These are phyloP conservation scores for Paramecium biaurelia DNA, from an alignment of 73 alveolate genomes.

Conservation along the genomic window DNA sequence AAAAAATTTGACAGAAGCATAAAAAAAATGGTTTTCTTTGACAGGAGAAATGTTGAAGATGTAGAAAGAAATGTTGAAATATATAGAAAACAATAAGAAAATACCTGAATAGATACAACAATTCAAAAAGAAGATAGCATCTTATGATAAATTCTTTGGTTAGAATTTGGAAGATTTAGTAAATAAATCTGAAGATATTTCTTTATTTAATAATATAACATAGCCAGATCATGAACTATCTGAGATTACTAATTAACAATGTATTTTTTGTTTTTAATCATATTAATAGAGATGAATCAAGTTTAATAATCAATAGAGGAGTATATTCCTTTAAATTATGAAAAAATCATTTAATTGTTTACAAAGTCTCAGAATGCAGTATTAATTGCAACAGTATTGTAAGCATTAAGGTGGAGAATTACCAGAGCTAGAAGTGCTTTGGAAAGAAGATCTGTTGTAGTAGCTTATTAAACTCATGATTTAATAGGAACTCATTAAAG, in stretches of 20 bases:
- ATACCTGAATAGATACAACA: slow-evolving; percentile 55
- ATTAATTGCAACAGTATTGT: slow-evolving; percentile 74
- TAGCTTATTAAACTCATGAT: slow-evolving; percentile 73
- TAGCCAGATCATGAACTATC: background rate
- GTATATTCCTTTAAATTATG: slow-evolving; percentile 66
- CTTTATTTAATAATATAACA: slow-evolving; percentile 59
- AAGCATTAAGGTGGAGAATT: slow-evolving; percentile 90
- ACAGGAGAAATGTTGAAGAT: slow-evolving; percentile 10
- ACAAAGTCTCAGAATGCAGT: slow-evolving; percentile 67
- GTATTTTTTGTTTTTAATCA: background rate
- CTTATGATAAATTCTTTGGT: slow-evolving; percentile 66
- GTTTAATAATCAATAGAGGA: slow-evolving; percentile 36
- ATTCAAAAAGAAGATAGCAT: slow-evolving; percentile 53
- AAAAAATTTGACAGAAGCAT: background rate
- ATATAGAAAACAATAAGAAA: background rate
- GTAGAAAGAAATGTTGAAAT: background rate
- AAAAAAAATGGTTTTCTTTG: slow-evolving; percentile 39
- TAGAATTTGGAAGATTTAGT: slow-evolving; percentile 64
- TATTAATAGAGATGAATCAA: background rate
- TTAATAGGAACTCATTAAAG: slow-evolving; percentile 70
- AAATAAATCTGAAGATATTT: slow-evolving; percentile 60
- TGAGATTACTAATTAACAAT: background rate
- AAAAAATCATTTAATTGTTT: slow-evolving; percentile 67
- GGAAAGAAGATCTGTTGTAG: slow-evolving; percentile 74
- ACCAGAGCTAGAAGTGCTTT: slow-evolving; percentile 80